These are phyloP conservation scores for Triticum timopheevii DNA, from an alignment of 176 grass and related monocot species.

Conservation along the genomic window DNA sequence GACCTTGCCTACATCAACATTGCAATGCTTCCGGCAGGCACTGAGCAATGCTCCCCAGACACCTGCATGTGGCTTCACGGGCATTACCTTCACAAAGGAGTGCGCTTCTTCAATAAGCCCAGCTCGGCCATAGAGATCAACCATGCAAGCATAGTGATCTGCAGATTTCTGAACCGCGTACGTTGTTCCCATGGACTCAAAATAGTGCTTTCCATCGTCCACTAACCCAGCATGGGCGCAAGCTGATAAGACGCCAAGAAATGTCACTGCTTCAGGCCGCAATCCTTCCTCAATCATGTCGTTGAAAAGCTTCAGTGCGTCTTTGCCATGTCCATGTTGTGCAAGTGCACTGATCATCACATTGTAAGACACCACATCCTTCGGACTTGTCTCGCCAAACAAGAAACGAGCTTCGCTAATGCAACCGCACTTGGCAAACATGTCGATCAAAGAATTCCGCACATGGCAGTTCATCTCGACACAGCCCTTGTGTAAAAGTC, in stretches of 20 bases:
- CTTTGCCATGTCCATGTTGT: slow-evolving; percentile 45
- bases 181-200: slow-evolving; percentile 46
- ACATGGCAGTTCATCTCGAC: slow-evolving; percentile 58
- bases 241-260: slow-evolving; percentile 59
- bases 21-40: slow-evolving; percentile 59
- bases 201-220: slow-evolving; percentile 37
- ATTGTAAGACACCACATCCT: slow-evolving; percentile 71
- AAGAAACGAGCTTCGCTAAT: slow-evolving; percentile 36
- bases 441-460: slow-evolving; percentile 49
- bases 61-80: slow-evolving; percentile 60
- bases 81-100: slow-evolving; percentile 35
- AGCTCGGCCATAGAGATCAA: slow-evolving; percentile 70
- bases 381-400: slow-evolving; percentile 35
- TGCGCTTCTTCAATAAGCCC: slow-evolving; percentile 51
- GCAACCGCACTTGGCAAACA: slow-evolving; percentile 63
- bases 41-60: slow-evolving; percentile 75
- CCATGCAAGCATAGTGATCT: slow-evolving; percentile 70
- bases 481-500: slow-evolving; percentile 44
- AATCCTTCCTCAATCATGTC: slow-evolving; percentile 41
- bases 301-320: slow-evolving; percentile 42
- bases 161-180: slow-evolving; percentile 36
- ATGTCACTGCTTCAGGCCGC: slow-evolving; percentile 47
- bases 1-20: slow-evolving; percentile 40
- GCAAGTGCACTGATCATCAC: slow-evolving; percentile 57
- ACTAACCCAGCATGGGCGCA: slow-evolving; percentile 60